These are phyloP conservation scores for Tolypocladium pustulatum DNA, from an alignment of 2,329 filamentous ascomycete species.

Conservation along the genomic window DNA sequence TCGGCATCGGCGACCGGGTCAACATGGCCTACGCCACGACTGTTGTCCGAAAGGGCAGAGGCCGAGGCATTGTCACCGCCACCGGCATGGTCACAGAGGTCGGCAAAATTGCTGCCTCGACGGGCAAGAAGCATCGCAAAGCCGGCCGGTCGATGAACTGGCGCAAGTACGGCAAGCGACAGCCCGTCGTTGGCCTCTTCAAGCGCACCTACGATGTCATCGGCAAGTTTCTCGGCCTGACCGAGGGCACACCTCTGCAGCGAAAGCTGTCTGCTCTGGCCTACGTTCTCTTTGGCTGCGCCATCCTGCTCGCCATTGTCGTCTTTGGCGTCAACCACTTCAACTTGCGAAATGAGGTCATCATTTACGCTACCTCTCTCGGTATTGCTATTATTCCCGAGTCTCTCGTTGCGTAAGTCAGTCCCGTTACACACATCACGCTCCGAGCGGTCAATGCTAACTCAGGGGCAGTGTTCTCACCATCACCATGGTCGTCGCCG, in stretches of 20 bases:
- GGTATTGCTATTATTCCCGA: conserved; percentile 54
- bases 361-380: conserved; percentile 47
- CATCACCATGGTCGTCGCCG: conserved; percentile 58
- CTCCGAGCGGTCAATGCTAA: conserved; percentile 3
- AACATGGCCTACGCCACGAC: conserved; percentile 71
- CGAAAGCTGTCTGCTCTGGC: conserved; percentile 69
- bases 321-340: conserved; percentile 49
- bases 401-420: conserved; percentile 48
- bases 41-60: conserved; percentile 62
- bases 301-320: conserved; percentile 44
- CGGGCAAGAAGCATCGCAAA: conserved; percentile 42
- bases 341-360: conserved; percentile 37
- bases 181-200: conserved; percentile 34
- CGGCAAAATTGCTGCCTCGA: conserved; percentile 54
- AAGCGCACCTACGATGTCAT: conserved; percentile 37
- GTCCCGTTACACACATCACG: no score
- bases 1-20: conserved; percentile 59
- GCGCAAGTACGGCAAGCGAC: conserved; percentile 40
- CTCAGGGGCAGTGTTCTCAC: conserved; percentile 42
- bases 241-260: conserved; percentile 66
- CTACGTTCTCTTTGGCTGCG: conserved; percentile 64
- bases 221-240: conserved; percentile 49
- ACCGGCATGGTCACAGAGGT: conserved; percentile 66
- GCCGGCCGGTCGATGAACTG: conserved; percentile 42
- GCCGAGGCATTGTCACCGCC: conserved; percentile 59